phyloP scores from a whole-genome alignment of 257 asterid genomes.

The Asclepias syriaca region DNA sequence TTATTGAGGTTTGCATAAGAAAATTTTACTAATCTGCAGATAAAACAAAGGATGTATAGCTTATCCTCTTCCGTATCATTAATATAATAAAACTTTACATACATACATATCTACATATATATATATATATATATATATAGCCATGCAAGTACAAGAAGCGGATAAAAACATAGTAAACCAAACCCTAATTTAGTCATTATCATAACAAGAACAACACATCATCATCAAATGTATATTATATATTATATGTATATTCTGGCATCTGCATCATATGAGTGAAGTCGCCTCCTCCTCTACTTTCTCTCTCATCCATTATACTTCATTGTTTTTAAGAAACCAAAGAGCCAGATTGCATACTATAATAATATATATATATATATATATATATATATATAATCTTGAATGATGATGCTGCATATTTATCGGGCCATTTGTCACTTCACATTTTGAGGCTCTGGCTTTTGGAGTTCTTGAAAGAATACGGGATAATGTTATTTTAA shows the following conservation, averaged over 20 bases:
- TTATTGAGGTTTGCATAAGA: conserved; percentile 7
- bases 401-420: neutral
- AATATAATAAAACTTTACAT: neutral
- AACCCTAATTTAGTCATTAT: conserved; percentile 6
- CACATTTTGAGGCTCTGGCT: conserved; percentile 14
- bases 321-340: neutral
- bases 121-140: neutral
- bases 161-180: neutral
- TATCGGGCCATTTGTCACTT: conserved; percentile 8
- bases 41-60: conserved; percentile 9
- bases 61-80: neutral
- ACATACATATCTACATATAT: too few species aligned
- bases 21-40: neutral
- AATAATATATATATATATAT: too few species aligned
- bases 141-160: conserved; percentile 16
- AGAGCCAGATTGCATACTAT: neutral
- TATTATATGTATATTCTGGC: too few species aligned
- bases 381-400: neutral
- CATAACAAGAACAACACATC: neutral
- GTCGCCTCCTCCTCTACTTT: too few species aligned
- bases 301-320: conserved; percentile 17
- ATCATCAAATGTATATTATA: neutral
- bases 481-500: neutral
- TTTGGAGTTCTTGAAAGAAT: conserved; percentile 28
- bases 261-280: neutral